Percentiles rank a stretch among this genome's conserved stretches.
These are phyloP conservation scores for Toxicodendron radicans DNA, from an alignment of 345 rosid species.

Conservation along the genomic window DNA sequence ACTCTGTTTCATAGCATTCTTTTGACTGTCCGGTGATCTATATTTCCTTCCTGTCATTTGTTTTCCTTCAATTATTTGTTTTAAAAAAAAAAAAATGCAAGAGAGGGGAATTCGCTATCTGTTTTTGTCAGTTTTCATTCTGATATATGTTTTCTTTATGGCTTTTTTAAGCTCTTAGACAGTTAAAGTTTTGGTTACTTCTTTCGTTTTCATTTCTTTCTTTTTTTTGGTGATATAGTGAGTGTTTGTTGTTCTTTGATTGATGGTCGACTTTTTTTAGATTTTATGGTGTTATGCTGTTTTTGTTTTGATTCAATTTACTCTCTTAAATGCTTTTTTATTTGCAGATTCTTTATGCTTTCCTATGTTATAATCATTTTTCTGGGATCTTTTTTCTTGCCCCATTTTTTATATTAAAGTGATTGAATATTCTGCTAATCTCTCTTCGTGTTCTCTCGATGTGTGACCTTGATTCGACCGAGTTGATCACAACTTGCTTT, in stretches of 20 bases:
- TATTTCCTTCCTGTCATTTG: background rate
- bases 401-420: background rate
- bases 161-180: too few species aligned
- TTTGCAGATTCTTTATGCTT: background rate
- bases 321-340: background rate
- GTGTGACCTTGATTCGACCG: background rate
- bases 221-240: background rate
- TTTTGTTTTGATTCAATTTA: background rate
- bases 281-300: background rate
- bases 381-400: background rate
- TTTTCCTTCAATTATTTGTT: background rate
- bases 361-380: background rate
- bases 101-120: background rate
- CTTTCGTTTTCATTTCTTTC: background rate
- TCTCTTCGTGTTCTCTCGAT: background rate
- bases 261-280: background rate
- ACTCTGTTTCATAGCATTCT: background rate
- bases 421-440: background rate
- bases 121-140: background rate
- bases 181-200: background rate
- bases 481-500: background rate
- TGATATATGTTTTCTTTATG: background rate
- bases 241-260: background rate
- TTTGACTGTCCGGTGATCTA: background rate
- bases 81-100: too few species aligned